Conservation (phyloP, 495 filamentous ascomycete species). For the Aspergillus nanangensis region DNA sequence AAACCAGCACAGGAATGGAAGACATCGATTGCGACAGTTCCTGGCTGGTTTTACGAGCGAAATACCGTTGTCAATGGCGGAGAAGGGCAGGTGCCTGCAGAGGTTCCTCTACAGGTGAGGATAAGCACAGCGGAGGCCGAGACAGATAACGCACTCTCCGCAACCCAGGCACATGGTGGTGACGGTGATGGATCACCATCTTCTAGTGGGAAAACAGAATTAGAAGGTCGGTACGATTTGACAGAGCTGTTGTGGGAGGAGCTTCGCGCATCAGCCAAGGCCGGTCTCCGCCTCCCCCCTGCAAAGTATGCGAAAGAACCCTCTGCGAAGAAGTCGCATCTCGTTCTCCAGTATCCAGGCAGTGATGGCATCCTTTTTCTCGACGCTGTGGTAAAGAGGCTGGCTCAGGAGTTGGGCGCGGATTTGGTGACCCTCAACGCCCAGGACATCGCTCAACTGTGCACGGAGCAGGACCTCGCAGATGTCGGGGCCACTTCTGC, state of each 20-base stretch:
- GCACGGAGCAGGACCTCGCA: conserved; percentile 62
- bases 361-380: conserved; percentile 53
- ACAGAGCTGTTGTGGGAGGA: conserved; percentile 36
- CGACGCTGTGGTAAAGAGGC: conserved; percentile 50
- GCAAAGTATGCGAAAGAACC: conserved; percentile 42
- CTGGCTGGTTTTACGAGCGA: conserved; percentile 35
- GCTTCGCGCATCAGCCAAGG: conserved; percentile 35
- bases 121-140: conserved; percentile 17
- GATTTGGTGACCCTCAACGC: conserved; percentile 76
- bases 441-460: conserved; percentile 73
- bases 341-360: conserved; percentile 62
- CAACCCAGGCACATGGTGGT: conserved; percentile 15
- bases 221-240: conserved; percentile 31
- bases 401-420: conserved; percentile 59
- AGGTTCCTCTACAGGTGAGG: conserved; percentile 22
- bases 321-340: conserved; percentile 55
- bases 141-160: conserved; percentile 6
- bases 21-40: conserved; percentile 21
- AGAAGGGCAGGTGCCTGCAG: conserved; percentile 4
- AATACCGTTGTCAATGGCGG: conserved; percentile 25
- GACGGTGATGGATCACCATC: conserved; percentile 17
- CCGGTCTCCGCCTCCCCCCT: conserved; percentile 35
- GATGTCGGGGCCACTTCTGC: conserved; percentile 31
- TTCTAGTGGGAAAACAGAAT: conserved; percentile 5
- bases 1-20: conserved; percentile 18